Conservation (phyloP, 352 stramenopile species). For the Phytophthora foliorum region DNA sequence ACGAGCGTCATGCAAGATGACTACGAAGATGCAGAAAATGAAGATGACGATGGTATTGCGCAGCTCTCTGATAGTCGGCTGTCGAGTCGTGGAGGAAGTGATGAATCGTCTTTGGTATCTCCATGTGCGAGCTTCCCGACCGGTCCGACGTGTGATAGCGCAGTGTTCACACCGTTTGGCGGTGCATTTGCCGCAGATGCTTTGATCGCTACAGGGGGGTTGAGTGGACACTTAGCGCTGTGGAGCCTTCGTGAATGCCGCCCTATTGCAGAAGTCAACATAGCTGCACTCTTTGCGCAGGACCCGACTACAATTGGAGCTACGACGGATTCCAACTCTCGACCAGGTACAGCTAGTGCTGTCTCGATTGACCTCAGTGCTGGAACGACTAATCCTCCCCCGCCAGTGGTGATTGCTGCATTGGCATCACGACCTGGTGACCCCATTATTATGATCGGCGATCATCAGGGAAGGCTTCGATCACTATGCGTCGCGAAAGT, state of each 20-base stretch:
- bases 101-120: constrained; percentile 45
- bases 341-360: constrained; percentile 26
- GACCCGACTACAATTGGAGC: constrained; percentile 16
- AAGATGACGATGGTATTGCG: constrained; percentile 52
- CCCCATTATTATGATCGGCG: constrained; percentile 69
- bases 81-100: constrained; percentile 3
- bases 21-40: constrained; percentile 68
- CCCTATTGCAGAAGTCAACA: constrained; percentile 44
- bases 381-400: not conserved
- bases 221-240: constrained; percentile 54
- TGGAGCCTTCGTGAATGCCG: constrained; percentile 66
- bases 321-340: constrained; percentile 7
- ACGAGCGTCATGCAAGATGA: constrained; percentile 63
- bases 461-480: constrained; percentile 68
- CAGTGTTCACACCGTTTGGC: constrained; percentile 65
- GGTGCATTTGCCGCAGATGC: constrained; percentile 55
- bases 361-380: not conserved
- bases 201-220: constrained; percentile 63
- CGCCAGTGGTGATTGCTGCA: constrained; percentile 52
- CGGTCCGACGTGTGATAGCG: constrained; percentile 52
- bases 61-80: not conserved
- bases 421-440: constrained; percentile 58
- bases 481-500: constrained; percentile 63
- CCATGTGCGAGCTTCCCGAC: constrained; percentile 63
- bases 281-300: constrained; percentile 55